A percentile compares a stretch with the other conserved stretches of the same genome.
Conservation (phyloP, 2,329 filamentous ascomycete species). For the Fusarium globosum region DNA sequence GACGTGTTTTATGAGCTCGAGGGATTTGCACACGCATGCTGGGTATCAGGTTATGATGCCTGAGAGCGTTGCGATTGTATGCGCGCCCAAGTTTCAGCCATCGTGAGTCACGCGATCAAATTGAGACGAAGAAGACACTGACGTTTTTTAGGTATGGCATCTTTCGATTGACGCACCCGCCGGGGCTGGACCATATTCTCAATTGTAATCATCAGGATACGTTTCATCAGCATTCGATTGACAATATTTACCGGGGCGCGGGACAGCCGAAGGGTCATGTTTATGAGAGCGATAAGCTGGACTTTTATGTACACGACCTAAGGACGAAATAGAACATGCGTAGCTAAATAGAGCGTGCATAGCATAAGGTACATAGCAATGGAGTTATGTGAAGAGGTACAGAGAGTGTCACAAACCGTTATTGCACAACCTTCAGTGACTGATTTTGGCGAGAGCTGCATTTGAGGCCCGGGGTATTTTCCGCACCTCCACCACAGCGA, state of each 20-base stretch:
- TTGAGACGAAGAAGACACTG: background rate
- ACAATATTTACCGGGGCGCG: slow-evolving; percentile 83
- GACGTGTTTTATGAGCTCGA: slow-evolving; percentile 96
- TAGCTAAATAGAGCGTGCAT: slow-evolving; percentile 22
- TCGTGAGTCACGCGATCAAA: slow-evolving; percentile 63
- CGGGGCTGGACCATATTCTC: slow-evolving; percentile 86
- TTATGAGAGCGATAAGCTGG: slow-evolving; percentile 72
- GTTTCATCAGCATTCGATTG: slow-evolving; percentile 79
- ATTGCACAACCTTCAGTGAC: background rate
- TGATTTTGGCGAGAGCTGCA: background rate
- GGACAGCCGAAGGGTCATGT: slow-evolving; percentile 74
- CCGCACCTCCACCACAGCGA: background rate
- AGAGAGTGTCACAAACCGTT: background rate
- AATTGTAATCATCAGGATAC: slow-evolving; percentile 80
- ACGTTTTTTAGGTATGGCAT: slow-evolving; percentile 76
- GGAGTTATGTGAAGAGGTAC: slow-evolving; percentile 28
- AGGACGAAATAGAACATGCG: slow-evolving; percentile 47
- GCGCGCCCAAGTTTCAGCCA: slow-evolving; percentile 82
- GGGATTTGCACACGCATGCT: slow-evolving; percentile 92
- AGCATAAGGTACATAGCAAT: slow-evolving; percentile 39
- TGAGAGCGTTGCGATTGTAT: slow-evolving; percentile 97
- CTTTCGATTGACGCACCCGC: slow-evolving; percentile 93
- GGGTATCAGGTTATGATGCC: slow-evolving; percentile 97
- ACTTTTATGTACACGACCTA: slow-evolving; percentile 68
- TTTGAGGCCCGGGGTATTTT: background rate